A percentile compares a stretch with the other conserved stretches of the same genome.
These are phyloP conservation scores for Cutaneotrichosporon curvatum DNA, from an alignment of 1,284 basidiomycete species.

Conservation along the genomic window DNA sequence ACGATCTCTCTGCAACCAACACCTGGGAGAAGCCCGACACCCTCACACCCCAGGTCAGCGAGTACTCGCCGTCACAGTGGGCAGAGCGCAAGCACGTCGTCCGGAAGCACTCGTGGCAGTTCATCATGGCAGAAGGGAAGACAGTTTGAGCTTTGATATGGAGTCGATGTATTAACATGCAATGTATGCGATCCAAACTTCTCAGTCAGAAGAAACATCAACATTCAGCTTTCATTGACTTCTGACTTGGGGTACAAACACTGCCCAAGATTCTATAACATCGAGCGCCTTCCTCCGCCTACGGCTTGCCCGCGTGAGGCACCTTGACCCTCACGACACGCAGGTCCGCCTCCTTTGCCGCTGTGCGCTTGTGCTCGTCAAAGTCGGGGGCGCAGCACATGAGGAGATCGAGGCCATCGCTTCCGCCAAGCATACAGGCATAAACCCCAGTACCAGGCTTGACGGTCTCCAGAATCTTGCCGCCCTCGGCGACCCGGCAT, in stretches of 20 bases:
- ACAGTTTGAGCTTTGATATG: background rate
- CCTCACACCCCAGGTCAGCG: conserved; percentile 22
- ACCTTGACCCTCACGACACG: conserved; percentile 1
- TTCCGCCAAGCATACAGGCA: conserved; percentile 8
- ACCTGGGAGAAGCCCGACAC: conserved; percentile 13
- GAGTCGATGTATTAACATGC: background rate
- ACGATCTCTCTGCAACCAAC: conserved; percentile 24
- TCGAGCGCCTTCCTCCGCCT: too few species aligned
- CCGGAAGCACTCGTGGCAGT: conserved; percentile 37
- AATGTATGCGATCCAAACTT: too few species aligned
- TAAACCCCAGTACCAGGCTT: conserved; percentile 4
- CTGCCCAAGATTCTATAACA: too few species aligned
- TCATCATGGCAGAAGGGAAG: conserved; percentile 6
- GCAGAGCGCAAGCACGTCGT: conserved; percentile 18
- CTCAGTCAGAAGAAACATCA: too few species aligned
- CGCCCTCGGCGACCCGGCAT: conserved; percentile 3
- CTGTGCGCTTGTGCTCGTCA: background rate
- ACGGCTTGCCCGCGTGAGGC: background rate
- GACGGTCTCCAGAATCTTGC: conserved; percentile 3
- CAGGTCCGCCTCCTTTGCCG: conserved; percentile 1
- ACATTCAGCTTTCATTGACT: too few species aligned
- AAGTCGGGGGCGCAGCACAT: conserved; percentile 9
- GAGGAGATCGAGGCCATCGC: conserved; percentile 3
- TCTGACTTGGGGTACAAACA: too few species aligned
- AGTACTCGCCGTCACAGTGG: conserved; percentile 22